Evolutionary conservation across 208 protist species (phyloP).

Genomic region (Trichomonas vaginalis): DNA sequence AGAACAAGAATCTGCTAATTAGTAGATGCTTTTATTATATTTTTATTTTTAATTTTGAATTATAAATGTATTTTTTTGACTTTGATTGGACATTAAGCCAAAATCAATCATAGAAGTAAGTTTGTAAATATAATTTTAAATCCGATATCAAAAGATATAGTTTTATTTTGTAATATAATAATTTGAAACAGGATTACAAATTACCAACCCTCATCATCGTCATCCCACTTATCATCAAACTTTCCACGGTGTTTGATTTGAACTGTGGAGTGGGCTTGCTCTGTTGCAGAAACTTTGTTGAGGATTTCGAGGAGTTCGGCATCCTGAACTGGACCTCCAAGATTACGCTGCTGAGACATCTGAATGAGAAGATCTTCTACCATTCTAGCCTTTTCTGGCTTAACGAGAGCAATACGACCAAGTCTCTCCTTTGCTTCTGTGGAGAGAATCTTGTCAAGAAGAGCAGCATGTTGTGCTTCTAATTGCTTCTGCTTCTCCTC

Average conservation of each 20-base stretch:
- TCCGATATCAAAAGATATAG: not conserved
- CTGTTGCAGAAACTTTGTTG: not conserved
- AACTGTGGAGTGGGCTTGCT: not conserved
- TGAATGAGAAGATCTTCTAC: not conserved
- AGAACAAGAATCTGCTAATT: no score
- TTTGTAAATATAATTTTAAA: not conserved
- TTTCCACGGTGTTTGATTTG: not conserved
- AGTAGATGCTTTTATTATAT: no score
- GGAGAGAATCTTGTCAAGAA: not conserved
- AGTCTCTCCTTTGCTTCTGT: not conserved
- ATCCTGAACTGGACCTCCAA: not conserved
- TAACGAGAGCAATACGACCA: not conserved
- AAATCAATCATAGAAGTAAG: no score
- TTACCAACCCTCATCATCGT: constrained; percentile 17
- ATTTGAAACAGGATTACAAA: not conserved
- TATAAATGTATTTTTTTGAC: no score
- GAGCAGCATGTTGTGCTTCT: not conserved
- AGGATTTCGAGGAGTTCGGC: not conserved
- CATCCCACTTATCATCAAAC: not conserved
- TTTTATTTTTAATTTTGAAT: no score
- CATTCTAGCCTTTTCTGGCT: not conserved
- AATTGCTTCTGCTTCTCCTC: not conserved
- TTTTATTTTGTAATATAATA: not conserved
- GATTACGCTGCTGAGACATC: not conserved
- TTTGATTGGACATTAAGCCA: no score